These are phyloP conservation scores for Aureobasidium namibiae DNA, from an alignment of 2,329 filamentous ascomycete genomes.

Conservation along the genomic window DNA sequence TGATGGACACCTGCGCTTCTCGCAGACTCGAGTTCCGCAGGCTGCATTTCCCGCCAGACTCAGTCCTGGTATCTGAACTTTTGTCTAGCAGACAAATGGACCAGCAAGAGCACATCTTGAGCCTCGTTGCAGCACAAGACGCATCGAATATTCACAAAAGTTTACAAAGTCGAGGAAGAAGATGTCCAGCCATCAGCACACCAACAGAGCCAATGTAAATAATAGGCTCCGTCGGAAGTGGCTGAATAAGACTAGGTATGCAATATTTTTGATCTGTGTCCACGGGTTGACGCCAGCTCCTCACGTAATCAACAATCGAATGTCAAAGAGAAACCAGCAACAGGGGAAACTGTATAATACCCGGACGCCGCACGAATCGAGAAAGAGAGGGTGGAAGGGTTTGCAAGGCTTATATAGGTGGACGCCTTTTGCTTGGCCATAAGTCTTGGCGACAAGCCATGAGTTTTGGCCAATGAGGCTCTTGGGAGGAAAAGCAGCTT, in stretches of 20 bases:
- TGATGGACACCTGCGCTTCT: not conserved
- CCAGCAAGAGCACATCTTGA: not conserved
- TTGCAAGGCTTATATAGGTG: slow-evolving; percentile 6
- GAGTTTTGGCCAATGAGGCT: not conserved
- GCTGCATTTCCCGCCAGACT: not conserved
- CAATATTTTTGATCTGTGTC: slow-evolving; percentile 29
- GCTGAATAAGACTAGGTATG: slow-evolving; percentile 22
- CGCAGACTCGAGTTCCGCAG: not conserved
- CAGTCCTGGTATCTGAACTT: not conserved
- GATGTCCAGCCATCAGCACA: slow-evolving; percentile 27
- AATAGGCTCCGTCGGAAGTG: slow-evolving; percentile 25
- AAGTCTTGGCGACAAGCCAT: not conserved
- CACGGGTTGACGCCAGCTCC: slow-evolving; percentile 24
- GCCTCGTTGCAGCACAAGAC: not conserved
- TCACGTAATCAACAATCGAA: slow-evolving; percentile 18
- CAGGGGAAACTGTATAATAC: slow-evolving; percentile 24
- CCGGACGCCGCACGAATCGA: slow-evolving; percentile 28
- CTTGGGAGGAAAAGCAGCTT: no score
- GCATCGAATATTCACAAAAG: not conserved
- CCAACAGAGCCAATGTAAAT: slow-evolving; percentile 25
- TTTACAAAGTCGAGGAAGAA: not conserved
- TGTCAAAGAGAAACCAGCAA: slow-evolving; percentile 24
- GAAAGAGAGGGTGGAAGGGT: slow-evolving; percentile 13
- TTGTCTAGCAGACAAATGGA: not conserved
- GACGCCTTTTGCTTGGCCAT: not conserved